Evolutionary conservation across 345 rosid genomes (phyloP), one percentile per base, ranked within the genome.

Genomic region (Lepidium didymum): DNA sequence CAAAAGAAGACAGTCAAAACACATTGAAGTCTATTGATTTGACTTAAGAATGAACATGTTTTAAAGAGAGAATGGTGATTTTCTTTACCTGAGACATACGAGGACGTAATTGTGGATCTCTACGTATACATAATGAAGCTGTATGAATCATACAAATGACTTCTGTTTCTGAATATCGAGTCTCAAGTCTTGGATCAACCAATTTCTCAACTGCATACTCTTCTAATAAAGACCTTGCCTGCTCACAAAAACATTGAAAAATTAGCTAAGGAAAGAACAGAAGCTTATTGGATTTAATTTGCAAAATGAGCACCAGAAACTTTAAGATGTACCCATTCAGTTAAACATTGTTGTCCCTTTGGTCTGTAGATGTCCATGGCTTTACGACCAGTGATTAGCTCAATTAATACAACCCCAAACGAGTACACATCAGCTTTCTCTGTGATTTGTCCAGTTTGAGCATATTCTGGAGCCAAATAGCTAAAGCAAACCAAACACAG

Each of bases 391-490:
- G 98, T 86, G 56, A 95, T 89, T 68, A 95, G 92, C 85, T 91
- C 98, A 16, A 91, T 84, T 70, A 95, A 61, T 27, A 91, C 98
- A 54, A 95, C 96, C 4, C 99, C 99, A 3, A 95, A 91, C 6
- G 99, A 95, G 78, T 89, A 95, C 14, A 95, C 98, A 80, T 91
- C 99, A 7, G 99, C 98, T 62, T 91, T 95, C 65, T 91, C 98
- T 23, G 99, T 95, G 65, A 95, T 89, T 72, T 91, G 99, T 43
- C 99, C 97, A 77, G 89, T 91, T 76, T 95, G 96, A 34, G 94
- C 87, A 67, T 95, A 91, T 56, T 95, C 99, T 34, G 99, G 99
- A 50, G 99, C 99, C 82, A 95, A 78, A 78, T 95, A 95, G 74
- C 98, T 91, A 60, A 59, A 81, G 31, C 55, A 57, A n/a, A 65